Evolutionary conservation across 257 asterid genomes (phyloP).

Genomic region (Nicotiana benthamiana): DNA sequence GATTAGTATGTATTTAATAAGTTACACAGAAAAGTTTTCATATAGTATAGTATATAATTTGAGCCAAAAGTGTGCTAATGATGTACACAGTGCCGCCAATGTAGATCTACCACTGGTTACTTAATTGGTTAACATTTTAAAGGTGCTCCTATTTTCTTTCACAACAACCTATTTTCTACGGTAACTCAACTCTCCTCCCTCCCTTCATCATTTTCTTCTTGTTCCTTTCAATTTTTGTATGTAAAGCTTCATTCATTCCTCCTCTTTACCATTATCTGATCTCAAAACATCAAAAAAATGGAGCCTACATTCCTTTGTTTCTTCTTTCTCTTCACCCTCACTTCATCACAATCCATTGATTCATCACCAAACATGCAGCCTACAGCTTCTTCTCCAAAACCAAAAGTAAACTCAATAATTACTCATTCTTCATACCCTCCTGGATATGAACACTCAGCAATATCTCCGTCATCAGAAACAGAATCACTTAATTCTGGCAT

Average conservation of each 20-base stretch:
- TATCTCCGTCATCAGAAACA: no score
- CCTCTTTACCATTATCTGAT: neutral
- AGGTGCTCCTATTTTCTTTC: slow-evolving; percentile 9
- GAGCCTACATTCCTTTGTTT: neutral
- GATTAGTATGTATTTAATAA: neutral
- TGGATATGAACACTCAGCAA: neutral
- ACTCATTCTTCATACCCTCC: neutral
- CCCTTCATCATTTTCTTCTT: neutral
- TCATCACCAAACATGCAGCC: neutral
- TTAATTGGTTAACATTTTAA: neutral
- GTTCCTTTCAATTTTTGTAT: neutral
- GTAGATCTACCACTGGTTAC: neutral
- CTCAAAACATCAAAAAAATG: slow-evolving; percentile 3
- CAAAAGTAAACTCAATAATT: neutral
- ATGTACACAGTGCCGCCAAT: neutral
- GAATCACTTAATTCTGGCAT: neutral
- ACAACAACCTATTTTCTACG: neutral
- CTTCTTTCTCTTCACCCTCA: neutral
- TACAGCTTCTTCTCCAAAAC: neutral
- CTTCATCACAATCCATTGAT: neutral
- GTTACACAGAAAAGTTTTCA: no score
- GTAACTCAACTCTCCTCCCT: neutral
- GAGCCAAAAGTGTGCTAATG: neutral
- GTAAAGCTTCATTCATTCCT: neutral
- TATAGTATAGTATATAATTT: no score